Percentiles rank a stretch among this genome's conserved stretches.
These are phyloP conservation scores for Oxyria digyna DNA, from an alignment of 148 eudicot species.

Conservation along the genomic window DNA sequence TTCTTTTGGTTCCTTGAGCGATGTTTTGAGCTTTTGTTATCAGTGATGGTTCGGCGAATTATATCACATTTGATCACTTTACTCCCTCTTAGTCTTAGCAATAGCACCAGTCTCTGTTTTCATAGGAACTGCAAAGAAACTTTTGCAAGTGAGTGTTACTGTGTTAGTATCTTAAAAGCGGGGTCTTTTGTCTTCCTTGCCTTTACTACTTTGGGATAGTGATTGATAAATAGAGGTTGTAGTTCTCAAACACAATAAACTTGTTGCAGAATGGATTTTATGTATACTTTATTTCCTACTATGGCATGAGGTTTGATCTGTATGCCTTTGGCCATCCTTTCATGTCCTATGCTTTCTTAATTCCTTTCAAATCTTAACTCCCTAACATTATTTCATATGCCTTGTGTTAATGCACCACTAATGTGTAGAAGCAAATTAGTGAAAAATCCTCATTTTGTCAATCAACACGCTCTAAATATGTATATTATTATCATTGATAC, in stretches of 20 bases:
- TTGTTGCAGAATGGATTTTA: background rate
- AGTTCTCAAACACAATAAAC: background rate
- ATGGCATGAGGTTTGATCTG: background rate
- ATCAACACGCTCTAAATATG: background rate
- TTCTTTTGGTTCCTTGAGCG: background rate
- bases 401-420: background rate
- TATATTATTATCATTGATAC: background rate
- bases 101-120: background rate
- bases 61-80: background rate
- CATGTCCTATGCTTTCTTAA: background rate
- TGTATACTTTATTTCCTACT: background rate
- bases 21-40: background rate
- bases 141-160: background rate
- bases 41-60: background rate
- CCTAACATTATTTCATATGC: background rate
- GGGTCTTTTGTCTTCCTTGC: background rate
- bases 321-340: background rate
- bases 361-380: background rate
- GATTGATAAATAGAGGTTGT: background rate
- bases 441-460: background rate
- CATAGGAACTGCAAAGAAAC: background rate
- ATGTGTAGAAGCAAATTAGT: background rate
- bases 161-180: background rate
- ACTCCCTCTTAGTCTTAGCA: background rate
- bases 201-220: background rate